Percentiles rank a stretch among this genome's conserved stretches.
Evolutionary conservation across 345 rosid species (phyloP).

Genomic region (Pelargonium nanum): DNA sequence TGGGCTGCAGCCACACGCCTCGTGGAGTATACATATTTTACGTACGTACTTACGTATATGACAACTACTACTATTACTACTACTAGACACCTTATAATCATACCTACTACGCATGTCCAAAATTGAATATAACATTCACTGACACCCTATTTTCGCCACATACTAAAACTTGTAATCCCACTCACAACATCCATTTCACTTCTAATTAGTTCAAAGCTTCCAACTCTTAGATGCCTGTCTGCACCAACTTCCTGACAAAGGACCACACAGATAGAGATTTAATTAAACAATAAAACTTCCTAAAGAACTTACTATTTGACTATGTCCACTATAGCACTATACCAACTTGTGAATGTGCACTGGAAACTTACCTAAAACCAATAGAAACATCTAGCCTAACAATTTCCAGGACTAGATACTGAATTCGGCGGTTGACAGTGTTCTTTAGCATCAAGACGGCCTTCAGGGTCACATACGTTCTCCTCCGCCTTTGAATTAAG

Average conservation of each 20-base stretch:
- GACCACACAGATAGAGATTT: no score
- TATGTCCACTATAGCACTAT: no score
- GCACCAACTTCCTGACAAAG: no score
- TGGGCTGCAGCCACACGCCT: not conserved
- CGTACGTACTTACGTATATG: no score
- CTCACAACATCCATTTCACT: not conserved
- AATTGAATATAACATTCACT: not conserved
- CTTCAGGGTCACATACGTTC: conserved; percentile 5
- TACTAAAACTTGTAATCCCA: no score
- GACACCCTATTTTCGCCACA: no score
- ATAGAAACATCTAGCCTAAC: not conserved
- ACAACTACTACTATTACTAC: not conserved
- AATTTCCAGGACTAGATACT: not conserved
- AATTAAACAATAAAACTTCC: no score
- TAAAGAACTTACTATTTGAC: no score
- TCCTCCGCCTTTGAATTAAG: conserved; percentile 20
- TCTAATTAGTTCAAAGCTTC: not conserved
- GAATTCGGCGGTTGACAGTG: not conserved
- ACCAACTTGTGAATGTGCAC: not conserved
- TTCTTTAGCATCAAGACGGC: not conserved
- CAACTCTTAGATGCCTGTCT: no score
- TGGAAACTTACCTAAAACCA: not conserved
- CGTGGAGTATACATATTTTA: not conserved
- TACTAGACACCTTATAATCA: not conserved
- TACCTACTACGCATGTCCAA: not conserved